Conservation (phyloP, 78 protist genomes). For the Dictyostelium purpureum region DNA sequence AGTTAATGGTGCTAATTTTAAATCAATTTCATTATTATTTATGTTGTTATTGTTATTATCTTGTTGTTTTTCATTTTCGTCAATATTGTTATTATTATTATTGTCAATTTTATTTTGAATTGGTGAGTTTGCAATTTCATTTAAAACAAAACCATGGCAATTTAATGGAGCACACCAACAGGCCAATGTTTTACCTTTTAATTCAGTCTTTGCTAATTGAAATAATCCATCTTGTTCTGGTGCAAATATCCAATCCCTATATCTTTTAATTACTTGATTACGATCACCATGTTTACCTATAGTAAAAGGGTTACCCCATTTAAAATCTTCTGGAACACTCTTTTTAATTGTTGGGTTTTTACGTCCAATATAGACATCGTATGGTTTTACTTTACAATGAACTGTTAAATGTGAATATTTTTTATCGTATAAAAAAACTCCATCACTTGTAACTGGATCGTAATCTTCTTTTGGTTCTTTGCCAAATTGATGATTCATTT, state of each 20-base stretch:
- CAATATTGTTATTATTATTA: no score
- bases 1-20: no score
- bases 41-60: no score
- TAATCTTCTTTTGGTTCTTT: conserved; percentile 10
- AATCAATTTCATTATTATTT: no score
- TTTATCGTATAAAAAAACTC: conserved; percentile 40
- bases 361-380: conserved; percentile 60
- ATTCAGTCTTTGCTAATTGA: conserved; percentile 25
- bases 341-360: conserved; percentile 3
- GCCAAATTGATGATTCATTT: no score
- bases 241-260: conserved; percentile 73
- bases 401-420: conserved; percentile 54
- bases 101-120: conserved; percentile 35
- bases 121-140: conserved; percentile 56
- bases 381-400: conserved; percentile 4
- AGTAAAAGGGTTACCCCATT: conserved; percentile 60
- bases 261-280: conserved; percentile 9
- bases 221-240: conserved; percentile 45
- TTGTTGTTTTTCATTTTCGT: no score
- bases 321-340: neutral
- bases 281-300: conserved; percentile 67
- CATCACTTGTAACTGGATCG: conserved; percentile 9
- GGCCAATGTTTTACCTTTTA: conserved; percentile 68
- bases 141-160: conserved; percentile 29
- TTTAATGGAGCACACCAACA: conserved; percentile 72